Evolutionary conservation across 305 asterid species (phyloP), one percentile per base, ranked within the genome.

Genomic region (Withania somnifera): DNA sequence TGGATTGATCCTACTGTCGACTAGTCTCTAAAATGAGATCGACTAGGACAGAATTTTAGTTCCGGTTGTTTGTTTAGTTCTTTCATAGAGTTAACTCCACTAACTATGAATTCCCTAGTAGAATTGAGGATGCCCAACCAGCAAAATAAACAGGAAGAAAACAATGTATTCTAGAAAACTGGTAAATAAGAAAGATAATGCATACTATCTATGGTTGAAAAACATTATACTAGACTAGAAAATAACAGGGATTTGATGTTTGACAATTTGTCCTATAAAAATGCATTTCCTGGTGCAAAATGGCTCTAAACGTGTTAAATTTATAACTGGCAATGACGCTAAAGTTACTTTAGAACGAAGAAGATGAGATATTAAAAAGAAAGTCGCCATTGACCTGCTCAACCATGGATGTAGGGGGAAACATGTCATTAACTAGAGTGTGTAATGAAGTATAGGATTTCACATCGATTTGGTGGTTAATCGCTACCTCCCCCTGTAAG

Each of bases 401-500:
- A 17, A 89, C 92, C 84, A 97, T 81, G 45, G 98, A 93, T 38
- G 97, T 92, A 2, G 99, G 97, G 0, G 99, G 98, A 88, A 97
- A 97, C 98, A 97, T 97, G 90, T 97, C 98, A 40, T 97, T 84
- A 80, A 95, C 99, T 52, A 97, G 87, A 0, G 98, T 97, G 90
- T 95, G 98, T 76, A 97, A 83, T 5, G 98, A 97, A 50, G 98
- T 97, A 88, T 97, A 97, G 2, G 99, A 92, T 79, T 93, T 97
- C 81, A 92, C 97, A 47, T 97, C 97, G 3, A 93, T 87, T 19
- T 95, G 93, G 83, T 94, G 89, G 84, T 92, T 97, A 85, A 95
- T 95, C 77, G 98, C 98, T 89, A 97, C 98, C 90, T 97, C 99
- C 1, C 99, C 99, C 99, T 97, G 91, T 34, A 86, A 81, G 67